phyloP scores from a whole-genome alignment of 805 yeast genomes.

The Candida xyloterini region DNA sequence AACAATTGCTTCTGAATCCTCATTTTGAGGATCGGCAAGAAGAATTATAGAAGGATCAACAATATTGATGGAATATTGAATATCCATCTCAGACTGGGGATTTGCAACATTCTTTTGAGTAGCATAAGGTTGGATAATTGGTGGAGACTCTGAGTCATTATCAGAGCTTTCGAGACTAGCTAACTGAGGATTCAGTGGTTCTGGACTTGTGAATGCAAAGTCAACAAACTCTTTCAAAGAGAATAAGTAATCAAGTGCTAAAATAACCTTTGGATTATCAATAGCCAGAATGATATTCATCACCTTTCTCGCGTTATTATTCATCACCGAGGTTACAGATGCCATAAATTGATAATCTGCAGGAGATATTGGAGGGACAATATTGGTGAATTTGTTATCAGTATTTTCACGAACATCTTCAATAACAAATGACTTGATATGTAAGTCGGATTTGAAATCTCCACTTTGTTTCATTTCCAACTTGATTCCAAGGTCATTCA shows the following conservation, averaged over 20 bases:
- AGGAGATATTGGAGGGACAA: constrained; percentile 67
- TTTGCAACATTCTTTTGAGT: constrained; percentile 5
- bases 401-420: constrained; percentile 64
- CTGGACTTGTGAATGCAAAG: constrained; percentile 36
- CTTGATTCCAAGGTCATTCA: constrained; percentile 54
- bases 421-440: constrained; percentile 70
- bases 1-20: constrained; percentile 81
- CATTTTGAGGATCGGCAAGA: constrained; percentile 71
- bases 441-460: constrained; percentile 56
- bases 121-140: neutral
- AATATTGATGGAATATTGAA: constrained; percentile 46
- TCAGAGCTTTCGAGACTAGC: neutral
- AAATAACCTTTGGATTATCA: constrained; percentile 74
- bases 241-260: constrained; percentile 84
- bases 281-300: constrained; percentile 58
- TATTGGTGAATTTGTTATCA: constrained; percentile 71
- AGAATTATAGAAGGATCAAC: constrained; percentile 75
- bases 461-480: constrained; percentile 53
- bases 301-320: constrained; percentile 32
- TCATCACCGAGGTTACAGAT: constrained; percentile 43
- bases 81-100: constrained; percentile 4
- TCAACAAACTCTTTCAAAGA: constrained; percentile 67
- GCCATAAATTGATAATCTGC: constrained; percentile 72
- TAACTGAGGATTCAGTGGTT: constrained; percentile 15
- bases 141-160: neutral